Conservation (phyloP, 176 grass and related monocot genomes). For the Alloteropsis semialata region DNA sequence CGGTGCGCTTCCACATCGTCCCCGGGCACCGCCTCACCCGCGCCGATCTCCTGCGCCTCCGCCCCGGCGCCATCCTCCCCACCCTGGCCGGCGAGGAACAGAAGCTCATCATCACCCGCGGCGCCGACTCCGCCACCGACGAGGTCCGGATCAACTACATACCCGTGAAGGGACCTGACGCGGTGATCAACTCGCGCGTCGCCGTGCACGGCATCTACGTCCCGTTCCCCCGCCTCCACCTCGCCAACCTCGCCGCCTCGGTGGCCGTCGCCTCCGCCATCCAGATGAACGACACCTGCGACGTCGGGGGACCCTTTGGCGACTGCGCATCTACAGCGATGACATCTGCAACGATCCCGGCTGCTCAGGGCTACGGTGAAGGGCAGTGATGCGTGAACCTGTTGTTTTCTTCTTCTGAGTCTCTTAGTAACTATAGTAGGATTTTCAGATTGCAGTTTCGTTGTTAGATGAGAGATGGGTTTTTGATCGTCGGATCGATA, state of each 20-base stretch:
- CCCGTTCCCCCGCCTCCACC: conserved; percentile 62
- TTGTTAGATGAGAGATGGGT: background rate
- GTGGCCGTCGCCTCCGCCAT: conserved; percentile 35
- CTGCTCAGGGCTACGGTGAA: conserved; percentile 15
- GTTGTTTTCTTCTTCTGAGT: background rate
- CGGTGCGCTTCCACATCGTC: conserved; percentile 66
- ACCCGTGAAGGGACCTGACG: conserved; percentile 60
- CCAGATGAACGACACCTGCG: conserved; percentile 14
- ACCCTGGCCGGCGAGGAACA: conserved; percentile 56
- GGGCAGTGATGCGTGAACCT: conserved; percentile 31
- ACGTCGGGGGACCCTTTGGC: background rate
- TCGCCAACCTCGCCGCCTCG: conserved; percentile 41
- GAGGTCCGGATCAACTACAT: conserved; percentile 74
- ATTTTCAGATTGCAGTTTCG: background rate
- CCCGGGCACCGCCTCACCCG: conserved; percentile 51
- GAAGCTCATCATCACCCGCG: conserved; percentile 59
- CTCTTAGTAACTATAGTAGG: conserved; percentile 2
- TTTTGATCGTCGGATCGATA: background rate
- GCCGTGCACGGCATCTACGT: conserved; percentile 55
- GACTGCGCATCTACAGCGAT: conserved; percentile 16
- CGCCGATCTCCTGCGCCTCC: conserved; percentile 47
- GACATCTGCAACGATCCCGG: conserved; percentile 22
- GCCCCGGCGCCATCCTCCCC: conserved; percentile 48
- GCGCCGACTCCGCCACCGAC: background rate
- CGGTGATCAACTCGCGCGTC: conserved; percentile 69